Conservation (phyloP, 2,329 filamentous ascomycete species). For the Leptographium wingfieldii region DNA sequence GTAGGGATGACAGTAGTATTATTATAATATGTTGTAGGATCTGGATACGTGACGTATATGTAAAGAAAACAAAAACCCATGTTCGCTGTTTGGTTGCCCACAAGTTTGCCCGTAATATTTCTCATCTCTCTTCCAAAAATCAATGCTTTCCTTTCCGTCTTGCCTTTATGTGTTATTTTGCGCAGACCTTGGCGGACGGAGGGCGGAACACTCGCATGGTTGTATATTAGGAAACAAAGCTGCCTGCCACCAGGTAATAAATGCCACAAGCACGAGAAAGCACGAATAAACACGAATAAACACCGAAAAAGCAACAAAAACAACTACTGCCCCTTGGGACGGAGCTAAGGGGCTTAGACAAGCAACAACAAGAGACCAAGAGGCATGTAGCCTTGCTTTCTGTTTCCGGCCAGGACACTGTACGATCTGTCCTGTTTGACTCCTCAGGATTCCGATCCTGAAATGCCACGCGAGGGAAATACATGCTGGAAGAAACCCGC, state of each 20-base stretch:
- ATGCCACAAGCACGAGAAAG: not conserved
- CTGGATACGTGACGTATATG: not conserved
- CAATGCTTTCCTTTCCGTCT: not conserved
- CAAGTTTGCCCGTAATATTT: conserved; percentile 1
- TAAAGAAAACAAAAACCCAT: not conserved
- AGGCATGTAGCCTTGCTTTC: no score
- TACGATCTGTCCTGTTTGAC: no score
- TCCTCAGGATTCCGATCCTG: no score
- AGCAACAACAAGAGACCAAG: no score
- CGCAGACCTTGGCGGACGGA: not conserved
- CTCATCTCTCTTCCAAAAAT: not conserved
- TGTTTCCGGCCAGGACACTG: no score
- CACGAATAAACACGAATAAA: not conserved
- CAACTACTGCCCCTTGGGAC: no score
- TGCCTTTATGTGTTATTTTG: not conserved
- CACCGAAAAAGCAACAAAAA: no score
- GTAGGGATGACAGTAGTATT: not conserved
- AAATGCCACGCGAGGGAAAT: not conserved
- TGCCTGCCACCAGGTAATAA: not conserved
- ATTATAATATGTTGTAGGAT: not conserved
- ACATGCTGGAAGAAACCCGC: not conserved
- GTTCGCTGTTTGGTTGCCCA: conserved; percentile 6
- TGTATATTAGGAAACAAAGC: not conserved
- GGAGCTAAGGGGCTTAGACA: no score
- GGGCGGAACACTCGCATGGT: no score